A percentile compares a stretch with the other conserved stretches of the same genome.
These are phyloP conservation scores for Ogataea saltuana DNA, from an alignment of 805 yeast genomes.

Conservation along the genomic window DNA sequence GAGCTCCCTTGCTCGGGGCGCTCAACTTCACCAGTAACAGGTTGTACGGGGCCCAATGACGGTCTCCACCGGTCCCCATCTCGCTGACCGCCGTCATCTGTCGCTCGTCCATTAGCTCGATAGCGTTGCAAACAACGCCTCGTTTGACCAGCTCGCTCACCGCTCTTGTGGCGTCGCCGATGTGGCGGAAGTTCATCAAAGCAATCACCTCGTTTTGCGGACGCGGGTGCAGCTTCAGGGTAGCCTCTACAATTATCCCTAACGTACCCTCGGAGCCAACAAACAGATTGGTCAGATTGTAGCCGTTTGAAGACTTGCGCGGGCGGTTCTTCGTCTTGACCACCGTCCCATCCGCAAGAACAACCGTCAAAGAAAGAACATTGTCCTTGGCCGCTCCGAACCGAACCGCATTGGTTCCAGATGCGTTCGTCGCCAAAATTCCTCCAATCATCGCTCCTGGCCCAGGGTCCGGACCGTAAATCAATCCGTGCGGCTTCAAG, in stretches of 20 bases:
- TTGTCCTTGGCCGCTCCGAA: slow-evolving; percentile 82
- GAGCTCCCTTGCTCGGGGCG: slow-evolving; percentile 42
- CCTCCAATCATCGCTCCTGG: slow-evolving; percentile 83
- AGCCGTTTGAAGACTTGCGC: slow-evolving; percentile 76
- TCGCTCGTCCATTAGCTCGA: slow-evolving; percentile 70
- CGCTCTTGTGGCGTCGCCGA: slow-evolving; percentile 70
- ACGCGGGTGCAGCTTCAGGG: slow-evolving; percentile 64
- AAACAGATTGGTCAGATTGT: slow-evolving; percentile 72
- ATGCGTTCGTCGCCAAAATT: slow-evolving; percentile 71
- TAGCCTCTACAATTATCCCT: slow-evolving; percentile 77
- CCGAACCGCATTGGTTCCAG: slow-evolving; percentile 76
- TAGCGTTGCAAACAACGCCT: slow-evolving; percentile 71
- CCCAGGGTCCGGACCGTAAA: slow-evolving; percentile 77
- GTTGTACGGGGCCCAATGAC: slow-evolving; percentile 35
- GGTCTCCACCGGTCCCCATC: slow-evolving; percentile 40
- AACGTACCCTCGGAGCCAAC: slow-evolving; percentile 80
- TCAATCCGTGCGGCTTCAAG: slow-evolving; percentile 47
- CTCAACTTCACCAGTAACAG: slow-evolving; percentile 62
- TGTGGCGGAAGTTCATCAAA: slow-evolving; percentile 64
- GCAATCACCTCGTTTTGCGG: slow-evolving; percentile 69
- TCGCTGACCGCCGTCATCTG: slow-evolving; percentile 68
- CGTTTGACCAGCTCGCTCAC: slow-evolving; percentile 60
- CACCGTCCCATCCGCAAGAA: slow-evolving; percentile 77
- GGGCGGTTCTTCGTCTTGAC: slow-evolving; percentile 75
- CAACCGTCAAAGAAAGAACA: slow-evolving; percentile 66